Base-by-base conservation (phyloP, 805 yeast species). In the Crinitomyces ghanaensis region DNA sequence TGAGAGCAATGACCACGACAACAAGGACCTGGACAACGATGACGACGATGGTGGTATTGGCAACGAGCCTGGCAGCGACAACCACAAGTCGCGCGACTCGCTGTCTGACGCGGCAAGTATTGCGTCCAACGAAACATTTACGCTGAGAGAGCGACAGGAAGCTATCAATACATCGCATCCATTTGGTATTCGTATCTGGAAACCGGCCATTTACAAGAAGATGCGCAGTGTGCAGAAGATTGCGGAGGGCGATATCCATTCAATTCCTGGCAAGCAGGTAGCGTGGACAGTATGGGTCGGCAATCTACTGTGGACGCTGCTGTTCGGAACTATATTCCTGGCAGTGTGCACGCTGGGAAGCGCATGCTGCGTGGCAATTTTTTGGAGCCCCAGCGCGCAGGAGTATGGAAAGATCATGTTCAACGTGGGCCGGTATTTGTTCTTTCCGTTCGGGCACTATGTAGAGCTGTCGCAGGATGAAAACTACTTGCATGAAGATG, bases 91-190 rank as follows among this genome's bases (percentile, higher is more conserved):
- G 5, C 44, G 40, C 19, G 53, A 49, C n/a, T n/a, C n/a, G n/a
- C n/a, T n/a, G n/a, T n/a, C n/a, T n/a, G 59, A 46, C 23, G 69
- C 66, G 17, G 59, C 37, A 13, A 42, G 49, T 26, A 52, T 53
- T 24, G 44, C 53, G 4, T 53, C 93, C 0, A 52, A 72, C 18
- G 96, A 88, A 54, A 79, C 94, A 4, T 77, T 81, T 52, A 91
- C 95, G 4, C 65, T 88, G 35, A 67, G 91, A 39, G 95, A 86
- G 45, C 74, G 96, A 43, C 98, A 91, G 56, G 86, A 82, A 46
- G 98, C 98, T 11, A 91, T 91, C 52, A 91, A 91, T 52, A 76
- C 81, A 33, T 85, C 96, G 4, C 98, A 91, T 62, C 98, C 98
- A 1, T 91, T 91, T 50, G 98, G 98, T 67, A 88, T 91, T 29